Evolutionary conservation across 345 rosid species (phyloP).

Genomic region (Clausena lansium): DNA sequence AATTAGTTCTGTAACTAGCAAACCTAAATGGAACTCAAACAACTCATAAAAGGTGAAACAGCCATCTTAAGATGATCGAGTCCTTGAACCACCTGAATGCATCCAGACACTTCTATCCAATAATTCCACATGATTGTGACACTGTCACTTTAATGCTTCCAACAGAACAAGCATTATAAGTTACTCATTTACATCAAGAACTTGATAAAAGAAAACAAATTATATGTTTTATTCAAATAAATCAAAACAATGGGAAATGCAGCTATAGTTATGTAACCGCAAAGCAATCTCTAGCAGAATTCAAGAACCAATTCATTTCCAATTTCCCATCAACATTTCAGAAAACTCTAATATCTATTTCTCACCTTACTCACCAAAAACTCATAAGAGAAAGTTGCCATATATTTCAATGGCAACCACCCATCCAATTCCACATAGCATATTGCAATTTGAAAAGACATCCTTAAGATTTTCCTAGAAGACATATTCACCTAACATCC

Average conservation of each 20-base stretch:
- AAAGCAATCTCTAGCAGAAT: background rate
- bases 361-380: background rate
- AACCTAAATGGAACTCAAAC: background rate
- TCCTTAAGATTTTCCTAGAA: background rate
- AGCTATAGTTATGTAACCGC: background rate
- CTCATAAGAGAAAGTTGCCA: background rate
- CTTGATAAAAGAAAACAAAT: background rate
- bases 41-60: background rate
- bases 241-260: background rate
- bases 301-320: background rate
- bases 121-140: background rate
- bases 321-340: background rate
- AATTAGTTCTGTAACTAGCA: background rate
- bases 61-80: background rate
- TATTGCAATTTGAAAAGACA: background rate
- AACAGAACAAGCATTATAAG: background rate
- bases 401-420: background rate
- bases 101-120: conserved; percentile 4
- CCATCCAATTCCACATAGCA: background rate
- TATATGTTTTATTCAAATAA: background rate
- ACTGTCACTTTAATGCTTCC: background rate
- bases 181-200: background rate
- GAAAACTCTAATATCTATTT: background rate
- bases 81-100: background rate
- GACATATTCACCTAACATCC: background rate